Conservation (phyloP, 2,329 filamentous ascomycete genomes). For the Penicillium glabrum region DNA sequence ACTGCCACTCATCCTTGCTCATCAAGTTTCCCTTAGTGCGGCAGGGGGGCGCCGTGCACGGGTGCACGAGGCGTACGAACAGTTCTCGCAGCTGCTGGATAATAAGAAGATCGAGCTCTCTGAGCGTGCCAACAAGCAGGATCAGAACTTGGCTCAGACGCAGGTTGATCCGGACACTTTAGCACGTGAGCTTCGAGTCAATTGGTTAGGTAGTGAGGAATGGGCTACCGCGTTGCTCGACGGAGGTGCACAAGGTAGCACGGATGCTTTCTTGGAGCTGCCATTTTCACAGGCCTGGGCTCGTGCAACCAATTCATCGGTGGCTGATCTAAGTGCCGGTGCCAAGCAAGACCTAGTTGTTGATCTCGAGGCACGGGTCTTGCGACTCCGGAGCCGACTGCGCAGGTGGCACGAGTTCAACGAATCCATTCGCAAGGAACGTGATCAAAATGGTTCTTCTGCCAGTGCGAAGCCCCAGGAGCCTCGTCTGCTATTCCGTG, state of each 20-base stretch:
- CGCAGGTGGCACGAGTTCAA: constrained; percentile 73
- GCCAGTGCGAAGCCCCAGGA: constrained; percentile 7
- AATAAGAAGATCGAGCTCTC: constrained; percentile 60
- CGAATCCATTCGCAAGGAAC: constrained; percentile 31
- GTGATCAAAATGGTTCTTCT: constrained; percentile 1
- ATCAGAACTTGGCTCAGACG: constrained; percentile 31
- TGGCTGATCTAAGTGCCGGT: constrained; percentile 39
- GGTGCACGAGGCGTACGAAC: constrained; percentile 58
- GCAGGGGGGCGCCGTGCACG: constrained; percentile 61
- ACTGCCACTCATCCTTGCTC: constrained; percentile 68
- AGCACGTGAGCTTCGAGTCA: constrained; percentile 58
- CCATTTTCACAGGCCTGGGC: constrained; percentile 72
- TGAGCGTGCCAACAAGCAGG: constrained; percentile 27
- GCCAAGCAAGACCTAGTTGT: constrained; percentile 51
- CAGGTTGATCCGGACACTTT: constrained; percentile 33
- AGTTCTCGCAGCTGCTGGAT: constrained; percentile 65
- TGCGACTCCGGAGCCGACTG: constrained; percentile 66
- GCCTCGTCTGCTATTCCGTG: constrained; percentile 30
- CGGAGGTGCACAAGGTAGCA: constrained; percentile 59
- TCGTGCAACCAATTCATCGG: constrained; percentile 59
- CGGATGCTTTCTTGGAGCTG: constrained; percentile 64
- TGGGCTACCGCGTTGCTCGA: constrained; percentile 72
- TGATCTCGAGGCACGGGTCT: constrained; percentile 68
- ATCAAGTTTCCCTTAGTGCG: constrained; percentile 66
- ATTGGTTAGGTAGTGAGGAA: constrained; percentile 75